Evolutionary conservation across 441 rosid genomes (phyloP).

Genomic region (Erodium trifolium): DNA sequence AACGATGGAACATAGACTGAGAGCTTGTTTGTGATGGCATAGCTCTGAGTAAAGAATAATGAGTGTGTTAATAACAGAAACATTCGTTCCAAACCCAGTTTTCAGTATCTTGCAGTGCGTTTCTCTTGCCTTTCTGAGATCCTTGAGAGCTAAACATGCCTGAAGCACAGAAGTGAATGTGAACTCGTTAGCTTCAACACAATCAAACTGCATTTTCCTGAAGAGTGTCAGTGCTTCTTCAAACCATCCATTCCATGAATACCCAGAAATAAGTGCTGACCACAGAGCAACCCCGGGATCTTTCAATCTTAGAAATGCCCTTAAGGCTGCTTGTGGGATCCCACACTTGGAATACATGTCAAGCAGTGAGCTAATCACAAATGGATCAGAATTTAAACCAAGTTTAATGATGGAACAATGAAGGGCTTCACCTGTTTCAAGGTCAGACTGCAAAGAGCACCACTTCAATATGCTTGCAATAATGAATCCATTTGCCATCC

Average conservation of each 20-base stretch:
- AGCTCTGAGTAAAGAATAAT: constrained; percentile 22
- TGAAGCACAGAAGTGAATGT: constrained; percentile 26
- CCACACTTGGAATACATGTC: constrained; percentile 30
- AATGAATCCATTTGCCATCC: constrained; percentile 13
- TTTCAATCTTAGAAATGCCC: constrained; percentile 19
- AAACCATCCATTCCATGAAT: constrained; percentile 23
- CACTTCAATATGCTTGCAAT: constrained; percentile 28
- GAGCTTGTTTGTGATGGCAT: constrained; percentile 23
- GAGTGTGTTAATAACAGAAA: constrained; percentile 23
- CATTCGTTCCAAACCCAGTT: constrained; percentile 23
- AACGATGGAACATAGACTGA: constrained; percentile 20
- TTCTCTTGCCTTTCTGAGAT: constrained; percentile 27
- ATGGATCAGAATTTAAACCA: constrained; percentile 21
- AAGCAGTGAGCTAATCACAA: constrained; percentile 21
- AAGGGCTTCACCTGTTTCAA: constrained; percentile 19
- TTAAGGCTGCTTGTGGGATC: constrained; percentile 20
- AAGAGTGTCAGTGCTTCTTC: constrained; percentile 20
- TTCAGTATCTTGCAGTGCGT: constrained; percentile 29
- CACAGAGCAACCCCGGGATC: constrained; percentile 19
- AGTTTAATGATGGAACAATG: constrained; percentile 22
- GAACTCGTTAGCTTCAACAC: constrained; percentile 25
- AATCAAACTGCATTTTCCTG: constrained; percentile 25
- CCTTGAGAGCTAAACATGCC: constrained; percentile 22
- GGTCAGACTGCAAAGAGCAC: constrained; percentile 25
- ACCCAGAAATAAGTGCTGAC: constrained; percentile 26